Evolutionary conservation across 805 yeast genomes (phyloP).

Genomic region (Schwanniomyces occidentalis): DNA sequence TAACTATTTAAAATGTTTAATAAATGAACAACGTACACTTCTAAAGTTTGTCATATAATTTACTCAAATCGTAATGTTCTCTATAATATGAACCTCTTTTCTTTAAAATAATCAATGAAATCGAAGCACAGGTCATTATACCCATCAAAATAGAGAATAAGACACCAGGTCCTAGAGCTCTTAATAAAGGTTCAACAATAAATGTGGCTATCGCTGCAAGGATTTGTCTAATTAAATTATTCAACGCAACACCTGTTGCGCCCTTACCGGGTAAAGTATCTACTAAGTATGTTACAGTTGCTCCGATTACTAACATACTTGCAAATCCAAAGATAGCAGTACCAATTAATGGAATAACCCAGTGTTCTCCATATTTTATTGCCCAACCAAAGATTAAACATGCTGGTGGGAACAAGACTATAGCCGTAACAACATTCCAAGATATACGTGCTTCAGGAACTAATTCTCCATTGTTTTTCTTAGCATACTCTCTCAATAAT

Average conservation of each 20-base stretch:
- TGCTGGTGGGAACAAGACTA: conserved; percentile 60
- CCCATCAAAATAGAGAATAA: conserved; percentile 68
- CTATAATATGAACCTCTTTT: conserved; percentile 61
- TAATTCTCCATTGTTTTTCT: conserved; percentile 59
- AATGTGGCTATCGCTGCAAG: conserved; percentile 79
- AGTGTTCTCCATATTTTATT: conserved; percentile 58
- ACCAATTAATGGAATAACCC: conserved; percentile 82
- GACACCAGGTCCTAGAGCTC: conserved; percentile 71
- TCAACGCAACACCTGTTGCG: conserved; percentile 85
- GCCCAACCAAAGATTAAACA: conserved; percentile 84
- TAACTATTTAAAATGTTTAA: not conserved
- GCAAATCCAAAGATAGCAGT: conserved; percentile 82
- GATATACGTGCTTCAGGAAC: conserved; percentile 81
- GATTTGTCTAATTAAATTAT: conserved; percentile 70
- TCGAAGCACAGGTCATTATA: conserved; percentile 45
- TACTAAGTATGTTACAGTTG: conserved; percentile 76
- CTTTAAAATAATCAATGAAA: conserved; percentile 49
- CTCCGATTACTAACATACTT: conserved; percentile 80
- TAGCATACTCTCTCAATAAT: conserved; percentile 51
- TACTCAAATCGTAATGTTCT: conserved; percentile 58
- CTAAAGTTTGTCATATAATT: conserved; percentile 52
- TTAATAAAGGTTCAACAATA: conserved; percentile 66
- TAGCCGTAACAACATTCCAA: conserved; percentile 69
- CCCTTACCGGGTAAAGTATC: conserved; percentile 87
- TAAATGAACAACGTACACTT: not conserved